phyloP scores from a whole-genome alignment of 495 filamentous ascomycete genomes.

The Penicillium bialowiezense region DNA sequence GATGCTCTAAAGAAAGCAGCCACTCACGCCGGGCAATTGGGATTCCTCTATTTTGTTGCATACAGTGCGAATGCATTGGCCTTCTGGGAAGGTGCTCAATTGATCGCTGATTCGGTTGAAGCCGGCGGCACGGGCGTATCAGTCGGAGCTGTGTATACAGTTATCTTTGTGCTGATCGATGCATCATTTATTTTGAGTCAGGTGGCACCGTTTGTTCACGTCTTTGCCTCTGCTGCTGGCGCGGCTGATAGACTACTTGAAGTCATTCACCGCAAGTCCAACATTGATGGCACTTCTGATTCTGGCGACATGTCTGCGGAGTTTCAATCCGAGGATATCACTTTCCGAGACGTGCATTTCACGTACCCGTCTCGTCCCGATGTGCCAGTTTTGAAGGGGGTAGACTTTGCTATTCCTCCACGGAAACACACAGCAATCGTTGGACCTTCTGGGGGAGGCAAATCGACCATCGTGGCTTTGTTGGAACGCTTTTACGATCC shows the following conservation, averaged over 20 bases:
- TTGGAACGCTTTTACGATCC: slow-evolving; percentile 52
- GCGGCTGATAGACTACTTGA: slow-evolving; percentile 47
- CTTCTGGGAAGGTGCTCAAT: slow-evolving; percentile 61
- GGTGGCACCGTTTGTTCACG: slow-evolving; percentile 60
- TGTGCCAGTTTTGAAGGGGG: slow-evolving; percentile 45
- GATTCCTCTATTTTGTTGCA: slow-evolving; percentile 61
- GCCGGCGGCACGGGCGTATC: slow-evolving; percentile 31
- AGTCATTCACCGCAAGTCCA: slow-evolving; percentile 50
- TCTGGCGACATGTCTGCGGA: slow-evolving; percentile 26
- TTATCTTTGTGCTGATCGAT: slow-evolving; percentile 63
- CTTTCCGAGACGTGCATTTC: slow-evolving; percentile 54
- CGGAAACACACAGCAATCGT: slow-evolving; percentile 63
- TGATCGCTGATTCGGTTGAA: slow-evolving; percentile 50
- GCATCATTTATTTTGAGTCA: slow-evolving; percentile 60
- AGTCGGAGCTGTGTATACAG: slow-evolving; percentile 59
- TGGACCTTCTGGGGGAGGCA: slow-evolving; percentile 67
- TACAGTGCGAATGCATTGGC: slow-evolving; percentile 62
- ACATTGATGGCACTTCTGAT: slow-evolving; percentile 47
- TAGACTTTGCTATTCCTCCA: slow-evolving; percentile 51
- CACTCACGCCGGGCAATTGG: slow-evolving; percentile 53
- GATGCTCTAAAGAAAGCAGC: slow-evolving; percentile 58
- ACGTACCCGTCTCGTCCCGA: slow-evolving; percentile 60
- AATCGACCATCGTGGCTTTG: slow-evolving; percentile 61
- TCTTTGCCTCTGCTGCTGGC: slow-evolving; percentile 56
- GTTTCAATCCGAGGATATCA: slow-evolving; percentile 34